phyloP scores from a whole-genome alignment of 2,329 filamentous ascomycete genomes.

The Arthrobotrys pseudoclavata region DNA sequence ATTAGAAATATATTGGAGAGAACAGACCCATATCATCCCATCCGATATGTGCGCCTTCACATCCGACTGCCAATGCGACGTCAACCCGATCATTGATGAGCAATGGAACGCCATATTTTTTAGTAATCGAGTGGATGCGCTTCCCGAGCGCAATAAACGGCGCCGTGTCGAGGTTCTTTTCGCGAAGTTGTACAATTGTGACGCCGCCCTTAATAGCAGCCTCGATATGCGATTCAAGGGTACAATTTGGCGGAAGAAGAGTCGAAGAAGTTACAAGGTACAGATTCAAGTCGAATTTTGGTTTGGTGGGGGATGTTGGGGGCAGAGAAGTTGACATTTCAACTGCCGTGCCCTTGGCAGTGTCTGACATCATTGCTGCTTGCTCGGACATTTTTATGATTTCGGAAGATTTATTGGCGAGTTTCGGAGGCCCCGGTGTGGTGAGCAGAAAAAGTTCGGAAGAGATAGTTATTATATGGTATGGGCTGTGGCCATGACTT shows the following conservation, averaged over 20 bases:
- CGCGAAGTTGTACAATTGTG: slow-evolving; percentile 88
- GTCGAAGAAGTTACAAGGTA: slow-evolving; percentile 63
- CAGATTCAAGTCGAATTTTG: slow-evolving; percentile 59
- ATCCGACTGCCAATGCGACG: slow-evolving; percentile 85
- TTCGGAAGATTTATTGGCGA: background rate
- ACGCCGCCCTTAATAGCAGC: slow-evolving; percentile 70
- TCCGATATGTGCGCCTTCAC: slow-evolving; percentile 93
- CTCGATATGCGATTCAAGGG: slow-evolving; percentile 62
- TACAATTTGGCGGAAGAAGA: slow-evolving; percentile 59
- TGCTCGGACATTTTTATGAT: slow-evolving; percentile 30
- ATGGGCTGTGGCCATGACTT: background rate
- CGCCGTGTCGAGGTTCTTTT: slow-evolving; percentile 84
- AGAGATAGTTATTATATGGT: background rate
- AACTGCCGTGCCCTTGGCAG: slow-evolving; percentile 14
- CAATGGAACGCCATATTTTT: slow-evolving; percentile 78
- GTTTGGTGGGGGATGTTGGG: slow-evolving; percentile 21
- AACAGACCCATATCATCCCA: slow-evolving; percentile 88
- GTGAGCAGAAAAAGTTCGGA: slow-evolving; percentile 15
- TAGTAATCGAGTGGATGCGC: slow-evolving; percentile 79
- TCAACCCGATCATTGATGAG: slow-evolving; percentile 95
- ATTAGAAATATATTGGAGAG: slow-evolving; percentile 1
- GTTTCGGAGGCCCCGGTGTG: background rate
- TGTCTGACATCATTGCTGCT: slow-evolving; percentile 23
- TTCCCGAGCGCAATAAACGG: slow-evolving; percentile 78
- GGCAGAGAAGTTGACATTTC: background rate